Percentiles rank a stretch among this genome's conserved stretches.
Evolutionary conservation across 352 stramenopile species (phyloP).

Genomic region (Thalassiosira mediterranea): DNA sequence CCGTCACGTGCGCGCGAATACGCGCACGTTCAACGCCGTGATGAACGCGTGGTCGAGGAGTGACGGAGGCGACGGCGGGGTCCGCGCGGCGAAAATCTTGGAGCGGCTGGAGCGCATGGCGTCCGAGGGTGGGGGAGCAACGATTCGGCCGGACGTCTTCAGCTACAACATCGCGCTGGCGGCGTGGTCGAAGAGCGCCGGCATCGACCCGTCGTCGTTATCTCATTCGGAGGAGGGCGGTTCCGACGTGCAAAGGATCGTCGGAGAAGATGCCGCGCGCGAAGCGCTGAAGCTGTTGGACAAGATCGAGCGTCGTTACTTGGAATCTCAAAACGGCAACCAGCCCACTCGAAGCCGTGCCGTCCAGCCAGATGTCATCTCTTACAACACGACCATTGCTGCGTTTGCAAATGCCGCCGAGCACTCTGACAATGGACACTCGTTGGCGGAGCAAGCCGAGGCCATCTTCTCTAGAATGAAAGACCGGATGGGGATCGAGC

Average conservation of each 20-base stretch:
- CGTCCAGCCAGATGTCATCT: slow-evolving; percentile 41
- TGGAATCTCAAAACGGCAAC: not conserved
- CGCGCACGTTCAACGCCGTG: slow-evolving; percentile 61
- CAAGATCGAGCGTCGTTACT: slow-evolving; percentile 23
- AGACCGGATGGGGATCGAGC: slow-evolving; percentile 17
- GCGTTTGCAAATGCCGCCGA: slow-evolving; percentile 47
- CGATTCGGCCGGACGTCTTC: slow-evolving; percentile 47
- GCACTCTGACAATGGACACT: slow-evolving; percentile 18
- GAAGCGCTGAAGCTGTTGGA: slow-evolving; percentile 38
- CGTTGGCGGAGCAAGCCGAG: slow-evolving; percentile 25
- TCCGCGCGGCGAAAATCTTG: slow-evolving; percentile 25
- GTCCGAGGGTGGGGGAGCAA: not conserved
- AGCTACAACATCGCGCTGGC: slow-evolving; percentile 66
- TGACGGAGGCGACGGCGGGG: slow-evolving; percentile 42
- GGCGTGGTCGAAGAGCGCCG: slow-evolving; percentile 57
- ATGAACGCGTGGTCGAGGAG: slow-evolving; percentile 67
- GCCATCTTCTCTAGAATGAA: slow-evolving; percentile 30
- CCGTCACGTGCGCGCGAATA: slow-evolving; percentile 45
- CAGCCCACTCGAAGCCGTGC: not conserved
- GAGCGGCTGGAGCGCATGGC: slow-evolving; percentile 17
- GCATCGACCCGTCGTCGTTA: not conserved
- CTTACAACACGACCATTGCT: slow-evolving; percentile 47
- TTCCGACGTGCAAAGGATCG: not conserved
- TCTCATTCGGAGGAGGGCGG: not conserved
- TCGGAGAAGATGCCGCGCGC: slow-evolving; percentile 33